phyloP scores from a whole-genome alignment of 2,329 filamentous ascomycete species.

The Fusarium equiseti region DNA sequence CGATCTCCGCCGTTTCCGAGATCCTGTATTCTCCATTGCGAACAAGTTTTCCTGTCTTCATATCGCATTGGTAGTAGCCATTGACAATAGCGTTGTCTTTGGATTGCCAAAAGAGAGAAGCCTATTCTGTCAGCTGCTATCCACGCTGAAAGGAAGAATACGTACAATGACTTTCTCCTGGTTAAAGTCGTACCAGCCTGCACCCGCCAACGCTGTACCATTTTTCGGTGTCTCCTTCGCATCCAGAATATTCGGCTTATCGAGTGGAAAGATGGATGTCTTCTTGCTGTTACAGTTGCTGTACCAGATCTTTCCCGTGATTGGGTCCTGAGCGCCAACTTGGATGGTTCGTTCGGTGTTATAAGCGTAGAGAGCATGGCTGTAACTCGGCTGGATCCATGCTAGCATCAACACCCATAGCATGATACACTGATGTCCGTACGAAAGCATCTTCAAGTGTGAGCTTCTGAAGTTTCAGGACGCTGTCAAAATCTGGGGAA shows the following conservation, averaged over 20 bases:
- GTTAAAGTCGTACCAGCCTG: constrained; percentile 6
- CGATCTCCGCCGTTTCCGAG: background rate
- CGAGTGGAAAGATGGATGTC: constrained; percentile 2
- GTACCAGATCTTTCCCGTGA: background rate
- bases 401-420: background rate
- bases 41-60: constrained; percentile 2
- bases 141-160: rapidly evolving
- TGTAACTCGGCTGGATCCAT: background rate
- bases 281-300: constrained; percentile 10
- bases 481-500: background rate
- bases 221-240: background rate
- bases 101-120: constrained; percentile 13
- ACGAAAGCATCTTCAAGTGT: rapidly evolving
- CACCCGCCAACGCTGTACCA: constrained; percentile 4
- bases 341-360: background rate
- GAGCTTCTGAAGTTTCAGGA: background rate
- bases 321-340: constrained; percentile 10
- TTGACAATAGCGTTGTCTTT: constrained; percentile 4
- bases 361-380: constrained; percentile 8
- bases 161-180: background rate
- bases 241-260: constrained; percentile 5
- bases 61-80: constrained; percentile 1
- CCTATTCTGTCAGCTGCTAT: background rate
- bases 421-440: background rate
- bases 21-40: constrained; percentile 3